These are phyloP conservation scores for Melaleuca alternifolia DNA, from an alignment of 345 rosid species.

Conservation along the genomic window DNA sequence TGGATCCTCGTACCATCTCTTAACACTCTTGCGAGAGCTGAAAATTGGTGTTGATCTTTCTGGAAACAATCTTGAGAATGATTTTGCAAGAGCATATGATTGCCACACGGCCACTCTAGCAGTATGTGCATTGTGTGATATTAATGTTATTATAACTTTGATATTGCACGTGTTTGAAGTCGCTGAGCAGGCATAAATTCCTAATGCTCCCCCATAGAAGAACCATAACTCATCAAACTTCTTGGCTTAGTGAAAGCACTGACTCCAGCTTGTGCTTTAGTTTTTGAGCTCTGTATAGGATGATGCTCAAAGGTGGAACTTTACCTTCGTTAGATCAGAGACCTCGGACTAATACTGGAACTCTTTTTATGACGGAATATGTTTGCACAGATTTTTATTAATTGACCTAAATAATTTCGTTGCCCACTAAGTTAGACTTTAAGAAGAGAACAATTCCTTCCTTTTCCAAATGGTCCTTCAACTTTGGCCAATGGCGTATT, in stretches of 20 bases:
- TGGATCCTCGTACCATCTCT: neutral
- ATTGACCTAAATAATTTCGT: neutral
- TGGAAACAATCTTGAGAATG: neutral
- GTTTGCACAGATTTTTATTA: neutral
- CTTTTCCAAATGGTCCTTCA: neutral
- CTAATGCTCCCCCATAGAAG: neutral
- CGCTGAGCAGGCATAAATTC: neutral
- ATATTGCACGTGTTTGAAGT: neutral
- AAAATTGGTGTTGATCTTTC: neutral
- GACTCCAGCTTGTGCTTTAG: neutral
- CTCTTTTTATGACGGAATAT: neutral
- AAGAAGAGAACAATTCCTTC: neutral
- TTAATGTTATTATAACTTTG: neutral
- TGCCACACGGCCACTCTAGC: neutral
- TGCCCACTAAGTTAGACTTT: neutral
- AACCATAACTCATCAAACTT: neutral
- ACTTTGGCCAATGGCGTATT: neutral
- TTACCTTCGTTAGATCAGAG: neutral
- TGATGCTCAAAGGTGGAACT: neutral
- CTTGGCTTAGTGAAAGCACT: neutral
- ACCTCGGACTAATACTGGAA: neutral
- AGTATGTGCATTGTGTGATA: neutral
- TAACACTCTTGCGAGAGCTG: neutral
- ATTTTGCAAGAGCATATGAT: neutral
- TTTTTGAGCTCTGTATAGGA: neutral